phyloP scores from a whole-genome alignment of 148 eudicot species.

The Fagopyrum tataricum region DNA sequence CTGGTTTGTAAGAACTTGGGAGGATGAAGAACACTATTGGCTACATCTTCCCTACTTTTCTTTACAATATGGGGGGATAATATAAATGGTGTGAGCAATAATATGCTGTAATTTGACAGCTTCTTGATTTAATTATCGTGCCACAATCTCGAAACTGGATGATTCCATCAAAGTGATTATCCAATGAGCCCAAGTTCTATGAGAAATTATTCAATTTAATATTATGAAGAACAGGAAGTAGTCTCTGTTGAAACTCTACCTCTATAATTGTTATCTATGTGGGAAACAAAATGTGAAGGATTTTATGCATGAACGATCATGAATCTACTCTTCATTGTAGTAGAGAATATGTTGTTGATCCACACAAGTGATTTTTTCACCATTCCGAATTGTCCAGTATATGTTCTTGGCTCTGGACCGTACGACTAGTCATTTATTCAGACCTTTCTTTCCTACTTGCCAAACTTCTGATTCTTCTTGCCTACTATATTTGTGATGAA shows the following conservation, averaged over 20 bases:
- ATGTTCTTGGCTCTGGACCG: not conserved
- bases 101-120: not conserved
- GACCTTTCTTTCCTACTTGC: not conserved
- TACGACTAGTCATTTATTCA: not conserved
- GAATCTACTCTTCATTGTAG: not conserved
- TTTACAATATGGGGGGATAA: no score
- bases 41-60: not conserved
- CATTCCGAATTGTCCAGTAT: no score
- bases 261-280: no score
- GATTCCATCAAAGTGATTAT: not conserved
- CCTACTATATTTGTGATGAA: not conserved
- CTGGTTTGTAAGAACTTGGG: not conserved
- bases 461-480: not conserved
- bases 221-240: not conserved
- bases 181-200: no score
- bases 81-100: no score
- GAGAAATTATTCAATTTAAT: no score
- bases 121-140: not conserved
- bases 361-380: not conserved
- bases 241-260: no score
- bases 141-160: not conserved
- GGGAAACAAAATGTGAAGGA: not conserved
- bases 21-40: not conserved
- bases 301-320: not conserved
- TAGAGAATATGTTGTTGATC: not conserved